Percentiles rank a stretch among this genome's conserved stretches.
Evolutionary conservation across 2,329 filamentous ascomycete genomes (phyloP).

Genomic region (Aureobasidium lini): DNA sequence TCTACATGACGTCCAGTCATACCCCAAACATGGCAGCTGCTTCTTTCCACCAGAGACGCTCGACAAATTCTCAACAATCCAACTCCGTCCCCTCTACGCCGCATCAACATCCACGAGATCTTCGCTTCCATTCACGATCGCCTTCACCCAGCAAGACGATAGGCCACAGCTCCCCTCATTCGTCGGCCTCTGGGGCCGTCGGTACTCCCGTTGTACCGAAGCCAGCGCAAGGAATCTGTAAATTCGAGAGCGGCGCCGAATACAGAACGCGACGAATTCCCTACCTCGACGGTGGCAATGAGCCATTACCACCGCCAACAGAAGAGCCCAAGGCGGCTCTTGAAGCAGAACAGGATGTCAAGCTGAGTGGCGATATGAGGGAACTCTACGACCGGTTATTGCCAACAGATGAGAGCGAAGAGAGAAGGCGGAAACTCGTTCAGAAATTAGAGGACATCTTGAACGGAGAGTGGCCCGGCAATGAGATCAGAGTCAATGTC

Average conservation of each 20-base stretch:
- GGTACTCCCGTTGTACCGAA: constrained; percentile 59
- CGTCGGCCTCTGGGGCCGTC: constrained; percentile 83
- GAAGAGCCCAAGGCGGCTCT: constrained; percentile 63
- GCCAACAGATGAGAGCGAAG: constrained; percentile 71
- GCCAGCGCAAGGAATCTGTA: constrained; percentile 60
- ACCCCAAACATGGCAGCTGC: constrained; percentile 16
- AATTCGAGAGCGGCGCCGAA: constrained; percentile 80
- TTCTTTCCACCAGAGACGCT: constrained; percentile 14
- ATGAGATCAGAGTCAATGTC: constrained; percentile 81
- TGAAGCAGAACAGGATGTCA: constrained; percentile 63
- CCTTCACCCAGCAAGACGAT: constrained; percentile 70
- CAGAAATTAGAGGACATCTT: constrained; percentile 80
- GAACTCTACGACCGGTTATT: constrained; percentile 78
- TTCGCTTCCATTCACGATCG: constrained; percentile 69
- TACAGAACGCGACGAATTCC: constrained; percentile 80
- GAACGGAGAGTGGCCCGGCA: constrained; percentile 84
- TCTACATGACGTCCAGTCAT: constrained; percentile 13
- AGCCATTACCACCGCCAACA: constrained; percentile 63
- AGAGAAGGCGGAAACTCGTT: constrained; percentile 68
- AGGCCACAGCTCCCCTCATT: constrained; percentile 77
- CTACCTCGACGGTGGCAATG: constrained; percentile 72
- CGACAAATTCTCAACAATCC: constrained; percentile 52
- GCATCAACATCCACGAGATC: constrained; percentile 76
- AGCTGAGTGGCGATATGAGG: constrained; percentile 73
- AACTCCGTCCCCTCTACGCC: constrained; percentile 91